Evolutionary conservation across 2,329 filamentous ascomycete genomes (phyloP), one percentile per base, ranked within the genome.

Genomic region (Phialophora chinensis): DNA sequence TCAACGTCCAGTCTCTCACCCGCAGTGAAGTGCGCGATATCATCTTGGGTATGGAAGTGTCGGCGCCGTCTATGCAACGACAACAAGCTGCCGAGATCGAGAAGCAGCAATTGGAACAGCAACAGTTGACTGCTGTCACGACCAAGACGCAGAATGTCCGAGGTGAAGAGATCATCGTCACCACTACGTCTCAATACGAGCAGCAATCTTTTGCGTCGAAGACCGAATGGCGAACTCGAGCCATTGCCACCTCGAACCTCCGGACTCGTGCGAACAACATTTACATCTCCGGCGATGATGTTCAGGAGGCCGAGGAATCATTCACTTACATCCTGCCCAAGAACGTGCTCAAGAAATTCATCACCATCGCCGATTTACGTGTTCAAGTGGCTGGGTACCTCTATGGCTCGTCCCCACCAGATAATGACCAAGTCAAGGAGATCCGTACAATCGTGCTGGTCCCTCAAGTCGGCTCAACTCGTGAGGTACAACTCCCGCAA

Each of bases 41-140:
- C 74, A 99, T 99, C 74, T 82, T 99, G 70, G 95, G 95, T 86
- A 99, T 99, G 96, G 96, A 99, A 78, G 99, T 99, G 66, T 97
- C 92, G 66, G 96, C 95, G 31, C 95, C 95, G 27, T 98, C 94
- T 1, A 91, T 99, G 89, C 95, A 99, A 82, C 90, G 96, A 76
- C 96, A 99, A 80, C 95, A 98, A 80, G 95, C 95, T 20, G 94
- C 95, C 67, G 95, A 99, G 79, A 97, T 99, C 73, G 96, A 99
- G 83, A 97, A 97, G 85, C 95, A 98, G 79, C 93, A 98, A 78
- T 90, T 97, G 77, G 95, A 99, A 77, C 93, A 97, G 79, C 90
- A 93, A 76, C 95, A 99, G 77, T 86, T 99, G 74, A 99, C 95
- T 33, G 95, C 95, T 14, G 94, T 97, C 23, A 98, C 95, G 0